Base-by-base conservation (phyloP, 257 asterid species). In the Haberlea rhodopensis region DNA sequence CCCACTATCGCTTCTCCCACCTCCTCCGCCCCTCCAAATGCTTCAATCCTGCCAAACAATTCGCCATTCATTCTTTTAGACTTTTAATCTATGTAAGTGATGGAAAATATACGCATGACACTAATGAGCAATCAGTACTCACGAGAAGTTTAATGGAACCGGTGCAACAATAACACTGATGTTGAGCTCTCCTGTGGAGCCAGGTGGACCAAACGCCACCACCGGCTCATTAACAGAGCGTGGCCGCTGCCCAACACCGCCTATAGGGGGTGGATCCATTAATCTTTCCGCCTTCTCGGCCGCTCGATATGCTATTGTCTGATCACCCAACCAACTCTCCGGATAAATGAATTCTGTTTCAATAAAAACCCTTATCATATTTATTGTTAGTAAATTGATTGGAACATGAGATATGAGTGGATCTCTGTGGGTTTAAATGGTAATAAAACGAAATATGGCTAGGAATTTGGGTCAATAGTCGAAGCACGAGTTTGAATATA, bases 151-250 rank as follows among this genome's bases (percentile, higher is more conserved):
- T 54, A 69, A 5, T 5, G 96, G 79, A 69, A 91, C 95, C 6
- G 81, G 67, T 26, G 96, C 80, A 62, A 87, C 98, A 52, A 91
- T 85, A 8, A 91, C 98, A 18, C 96, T 91, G 40, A 89, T 94
- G 43, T 91, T 91, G 71, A 91, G 89, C 86, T 91, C 98, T 18
- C 96, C 96, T 10, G 74, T 85, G 10, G 98, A 91, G n/a, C 90
- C 95, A 3, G 98, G 95, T 5, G 95, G 98, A 21, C 98, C 98
- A 69, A 87, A 91, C 10, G 96, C 96, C 76, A 89, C 88, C 58
- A 65, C 75, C 18, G 96, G 98, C 73, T 84, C 95, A 31, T 80
- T 87, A 60, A 82, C 75, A 53, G 70, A 81, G 69, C 68, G 77
- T 57, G 77, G 68, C 60, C 77, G 74, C 58, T 65, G 63, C 25